A percentile compares a stretch with the other conserved stretches of the same genome.
phyloP scores from a whole-genome alignment of 163 green algal genomes.

The Trebouxia gelatinosa region DNA sequence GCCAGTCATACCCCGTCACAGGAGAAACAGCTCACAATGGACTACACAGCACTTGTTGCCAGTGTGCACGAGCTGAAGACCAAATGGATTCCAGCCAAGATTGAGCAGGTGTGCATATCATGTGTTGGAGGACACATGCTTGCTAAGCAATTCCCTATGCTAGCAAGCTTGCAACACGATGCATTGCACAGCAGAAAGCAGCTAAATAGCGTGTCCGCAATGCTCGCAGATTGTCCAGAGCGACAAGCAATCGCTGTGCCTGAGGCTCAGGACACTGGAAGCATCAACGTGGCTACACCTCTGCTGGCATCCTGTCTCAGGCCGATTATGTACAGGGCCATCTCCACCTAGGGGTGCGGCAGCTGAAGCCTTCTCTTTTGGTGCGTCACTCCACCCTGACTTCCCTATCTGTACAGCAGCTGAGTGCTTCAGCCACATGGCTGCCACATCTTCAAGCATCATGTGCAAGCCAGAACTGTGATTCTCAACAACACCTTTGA shows the following conservation, averaged over 20 bases:
- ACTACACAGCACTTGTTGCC: slow-evolving; percentile 57
- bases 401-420: neutral
- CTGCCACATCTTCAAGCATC: neutral
- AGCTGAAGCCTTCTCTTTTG: slow-evolving; percentile 63
- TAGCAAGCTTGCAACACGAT: neutral
- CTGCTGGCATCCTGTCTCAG: slow-evolving; percentile 56
- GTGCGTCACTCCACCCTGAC: neutral
- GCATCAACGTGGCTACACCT: slow-evolving; percentile 55
- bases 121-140: neutral
- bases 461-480: no score
- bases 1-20: no score
- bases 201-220: neutral
- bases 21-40: slow-evolving; percentile 39
- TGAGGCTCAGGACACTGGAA: slow-evolving; percentile 51
- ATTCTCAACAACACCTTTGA: no score
- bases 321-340: slow-evolving; percentile 45
- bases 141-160: neutral
- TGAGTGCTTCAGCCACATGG: neutral
- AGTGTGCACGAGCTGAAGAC: slow-evolving; percentile 47
- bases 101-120: slow-evolving; percentile 64
- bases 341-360: slow-evolving; percentile 46
- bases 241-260: slow-evolving; percentile 48
- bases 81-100: slow-evolving; percentile 60
- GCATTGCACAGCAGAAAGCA: no score
- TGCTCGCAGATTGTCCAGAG: slow-evolving; percentile 50